phyloP scores from a whole-genome alignment of 1,284 basidiomycete genomes.

The Leccinum pachyderme region DNA sequence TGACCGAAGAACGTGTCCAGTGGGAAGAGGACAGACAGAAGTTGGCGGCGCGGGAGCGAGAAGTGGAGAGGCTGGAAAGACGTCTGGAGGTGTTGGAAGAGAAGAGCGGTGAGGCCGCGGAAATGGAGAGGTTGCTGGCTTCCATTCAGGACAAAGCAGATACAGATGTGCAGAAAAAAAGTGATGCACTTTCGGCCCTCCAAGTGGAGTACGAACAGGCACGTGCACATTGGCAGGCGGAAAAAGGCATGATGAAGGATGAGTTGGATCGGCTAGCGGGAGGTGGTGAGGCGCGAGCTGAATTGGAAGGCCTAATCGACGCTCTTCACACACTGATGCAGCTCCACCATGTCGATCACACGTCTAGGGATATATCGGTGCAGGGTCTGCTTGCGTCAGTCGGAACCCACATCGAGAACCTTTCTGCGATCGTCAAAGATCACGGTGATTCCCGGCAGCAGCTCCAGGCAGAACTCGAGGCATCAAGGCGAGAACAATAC shows the following conservation, averaged over 20 bases:
- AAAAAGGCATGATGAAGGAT: conserved; percentile 51
- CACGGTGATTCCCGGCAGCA: conserved; percentile 46
- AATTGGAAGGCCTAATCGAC: conserved; percentile 49
- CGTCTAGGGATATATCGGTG: conserved; percentile 51
- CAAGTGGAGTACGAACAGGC: conserved; percentile 53
- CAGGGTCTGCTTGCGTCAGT: conserved; percentile 51
- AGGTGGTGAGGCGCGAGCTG: conserved; percentile 38
- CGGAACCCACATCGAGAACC: conserved; percentile 51
- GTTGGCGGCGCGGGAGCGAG: conserved; percentile 42
- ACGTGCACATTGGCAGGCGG: conserved; percentile 52
- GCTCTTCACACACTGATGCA: conserved; percentile 50
- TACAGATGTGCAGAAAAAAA: conserved; percentile 42
- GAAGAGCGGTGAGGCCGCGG: conserved; percentile 42
- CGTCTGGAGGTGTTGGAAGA: conserved; percentile 46
- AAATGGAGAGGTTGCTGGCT: conserved; percentile 38
- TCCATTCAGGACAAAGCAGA: conserved; percentile 36
- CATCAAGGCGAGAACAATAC: conserved; percentile 54
- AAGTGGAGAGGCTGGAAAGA: conserved; percentile 46
- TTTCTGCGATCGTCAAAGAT: conserved; percentile 50
- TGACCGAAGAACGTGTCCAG: conserved; percentile 47
- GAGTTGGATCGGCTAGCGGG: conserved; percentile 41
- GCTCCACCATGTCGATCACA: conserved; percentile 51
- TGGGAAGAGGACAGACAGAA: conserved; percentile 56
- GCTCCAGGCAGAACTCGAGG: conserved; percentile 56
- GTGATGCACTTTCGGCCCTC: conserved; percentile 50